Evolutionary conservation across 2,329 filamentous ascomycete genomes (phyloP).

Genomic region (Elsinoe australis): DNA sequence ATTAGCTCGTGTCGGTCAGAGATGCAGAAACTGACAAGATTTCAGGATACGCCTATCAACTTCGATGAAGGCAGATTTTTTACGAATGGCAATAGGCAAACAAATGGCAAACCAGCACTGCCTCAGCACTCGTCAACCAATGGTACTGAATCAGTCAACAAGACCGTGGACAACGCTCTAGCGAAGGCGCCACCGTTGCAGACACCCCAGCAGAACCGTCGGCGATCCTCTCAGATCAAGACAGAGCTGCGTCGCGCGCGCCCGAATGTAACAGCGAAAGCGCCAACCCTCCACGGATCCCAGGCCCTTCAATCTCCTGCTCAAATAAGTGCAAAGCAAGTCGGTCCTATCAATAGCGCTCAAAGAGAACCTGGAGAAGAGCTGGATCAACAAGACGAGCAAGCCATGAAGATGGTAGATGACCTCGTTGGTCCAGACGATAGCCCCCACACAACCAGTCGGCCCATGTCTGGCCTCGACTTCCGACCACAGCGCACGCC

Average conservation of each 20-base stretch:
- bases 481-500: conserved; percentile 1
- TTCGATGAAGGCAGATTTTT: conserved; percentile 23
- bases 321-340: background rate
- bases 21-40: too few relatives aligned
- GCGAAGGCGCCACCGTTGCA: background rate
- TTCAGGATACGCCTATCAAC: conserved; percentile 19
- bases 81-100: conserved; percentile 33
- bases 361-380: background rate
- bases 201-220: background rate
- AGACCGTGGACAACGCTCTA: background rate
- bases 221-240: background rate
- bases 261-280: background rate
- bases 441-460: conserved; percentile 29
- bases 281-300: conserved; percentile 3
- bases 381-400: conserved; percentile 32
- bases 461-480: background rate
- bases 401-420: conserved; percentile 53
- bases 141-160: background rate
- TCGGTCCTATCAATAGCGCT: background rate
- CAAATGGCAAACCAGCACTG: background rate
- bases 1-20: too few relatives aligned
- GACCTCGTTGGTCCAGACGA: conserved; percentile 43
- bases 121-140: too few relatives aligned
- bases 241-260: background rate
- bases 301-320: background rate